phyloP scores from a whole-genome alignment of 1,284 basidiomycete genomes.

The Xanthoconium separans region DNA sequence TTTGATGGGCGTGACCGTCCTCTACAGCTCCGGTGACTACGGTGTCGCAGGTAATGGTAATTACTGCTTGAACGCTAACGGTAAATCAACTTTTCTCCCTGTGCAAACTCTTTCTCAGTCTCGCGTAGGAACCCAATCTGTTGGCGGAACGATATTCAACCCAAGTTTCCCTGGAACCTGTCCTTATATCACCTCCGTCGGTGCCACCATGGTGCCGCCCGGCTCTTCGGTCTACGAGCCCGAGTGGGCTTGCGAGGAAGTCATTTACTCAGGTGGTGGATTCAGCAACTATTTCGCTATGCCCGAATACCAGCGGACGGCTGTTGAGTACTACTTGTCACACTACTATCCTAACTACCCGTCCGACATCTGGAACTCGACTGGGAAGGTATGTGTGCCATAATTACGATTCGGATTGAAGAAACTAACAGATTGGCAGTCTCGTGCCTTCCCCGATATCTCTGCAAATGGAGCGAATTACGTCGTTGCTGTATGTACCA shows the following conservation, averaged over 20 bases:
- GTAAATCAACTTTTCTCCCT: neutral
- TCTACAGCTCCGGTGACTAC: constrained; percentile 15
- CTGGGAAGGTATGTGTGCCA: constrained; percentile 36
- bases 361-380: constrained; percentile 43
- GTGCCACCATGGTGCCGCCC: neutral
- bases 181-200: constrained; percentile 1
- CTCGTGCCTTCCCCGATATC: constrained; percentile 45
- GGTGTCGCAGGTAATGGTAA: neutral
- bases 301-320: constrained; percentile 38
- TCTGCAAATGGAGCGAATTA: constrained; percentile 40
- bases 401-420: neutral
- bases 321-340: constrained; percentile 33
- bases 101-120: neutral
- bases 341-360: constrained; percentile 33
- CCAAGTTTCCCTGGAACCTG: constrained; percentile 1
- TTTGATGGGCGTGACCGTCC: constrained; percentile 40
- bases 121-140: neutral
- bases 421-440: constrained; percentile 12
- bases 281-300: constrained; percentile 40
- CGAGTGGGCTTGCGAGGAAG: constrained; percentile 32
- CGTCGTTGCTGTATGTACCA: constrained; percentile 33
- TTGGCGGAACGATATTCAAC: neutral
- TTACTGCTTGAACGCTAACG: neutral
- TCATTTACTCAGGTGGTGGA: constrained; percentile 42
- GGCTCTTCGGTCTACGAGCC: constrained; percentile 9